phyloP scores from a whole-genome alignment of 768 basidiomycete species.

The Pholiota molesta region DNA sequence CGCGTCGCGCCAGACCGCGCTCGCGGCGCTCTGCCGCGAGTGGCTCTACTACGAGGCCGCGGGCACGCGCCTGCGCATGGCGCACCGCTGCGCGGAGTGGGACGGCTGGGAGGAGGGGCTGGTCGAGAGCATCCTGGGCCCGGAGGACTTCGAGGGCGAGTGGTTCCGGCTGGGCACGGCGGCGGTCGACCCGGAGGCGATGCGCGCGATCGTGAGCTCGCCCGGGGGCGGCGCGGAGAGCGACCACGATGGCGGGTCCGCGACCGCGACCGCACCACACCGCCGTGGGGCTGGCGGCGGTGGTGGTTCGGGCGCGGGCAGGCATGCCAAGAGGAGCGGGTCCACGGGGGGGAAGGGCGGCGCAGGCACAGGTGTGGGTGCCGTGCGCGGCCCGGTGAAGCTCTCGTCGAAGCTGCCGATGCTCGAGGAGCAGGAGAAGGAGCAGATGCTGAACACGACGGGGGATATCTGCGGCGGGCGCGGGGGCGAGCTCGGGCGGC shows the following conservation, averaged over 20 bases:
- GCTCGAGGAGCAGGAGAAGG: constrained; percentile 64
- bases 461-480: constrained; percentile 82
- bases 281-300: background rate
- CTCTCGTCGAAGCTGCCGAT: constrained; percentile 52
- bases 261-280: background rate
- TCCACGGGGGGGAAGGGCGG: background rate
- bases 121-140: constrained; percentile 72
- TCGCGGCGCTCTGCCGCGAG: constrained; percentile 50
- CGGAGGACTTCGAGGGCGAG: constrained; percentile 69
- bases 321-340: background rate
- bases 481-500: constrained; percentile 75
- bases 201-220: background rate
- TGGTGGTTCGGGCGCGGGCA: background rate
- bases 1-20: constrained; percentile 12
- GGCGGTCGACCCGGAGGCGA: background rate
- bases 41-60: constrained; percentile 77
- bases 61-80: constrained; percentile 69
- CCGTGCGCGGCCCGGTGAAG: constrained; percentile 25
- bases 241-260: background rate
- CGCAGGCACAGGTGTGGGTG: constrained; percentile 6
- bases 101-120: constrained; percentile 92
- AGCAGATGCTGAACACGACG: constrained; percentile 69
- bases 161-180: constrained; percentile 51
- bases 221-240: constrained; percentile 2
- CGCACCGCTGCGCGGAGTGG: constrained; percentile 85